These are phyloP conservation scores for Punica granatum DNA, from an alignment of 345 rosid species.

Conservation along the genomic window DNA sequence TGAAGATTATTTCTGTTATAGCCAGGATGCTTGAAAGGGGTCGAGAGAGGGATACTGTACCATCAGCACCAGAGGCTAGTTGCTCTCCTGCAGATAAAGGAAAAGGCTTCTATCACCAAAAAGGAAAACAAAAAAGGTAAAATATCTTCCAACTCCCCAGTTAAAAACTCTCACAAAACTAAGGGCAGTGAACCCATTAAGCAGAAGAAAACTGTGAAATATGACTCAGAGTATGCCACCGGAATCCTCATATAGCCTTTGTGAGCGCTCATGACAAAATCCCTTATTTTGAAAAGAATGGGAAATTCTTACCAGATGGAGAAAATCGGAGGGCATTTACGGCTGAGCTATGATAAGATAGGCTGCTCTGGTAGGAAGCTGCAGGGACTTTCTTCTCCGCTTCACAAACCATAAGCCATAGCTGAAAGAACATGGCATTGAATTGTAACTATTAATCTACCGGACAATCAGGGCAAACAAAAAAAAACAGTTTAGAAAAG, in stretches of 20 bases:
- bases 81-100: slow-evolving; percentile 54
- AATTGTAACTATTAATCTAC: neutral
- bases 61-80: slow-evolving; percentile 98
- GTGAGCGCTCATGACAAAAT: neutral
- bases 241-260: neutral
- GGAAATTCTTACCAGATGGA: slow-evolving; percentile 46
- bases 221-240: neutral
- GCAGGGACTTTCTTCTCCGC: slow-evolving; percentile 57
- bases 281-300: neutral
- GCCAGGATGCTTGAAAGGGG: neutral
- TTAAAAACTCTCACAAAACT: too few species aligned
- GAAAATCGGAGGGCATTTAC: slow-evolving; percentile 82
- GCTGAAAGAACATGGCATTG: slow-evolving; percentile 24
- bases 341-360: slow-evolving; percentile 71
- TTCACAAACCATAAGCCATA: slow-evolving; percentile 60
- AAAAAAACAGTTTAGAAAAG: too few species aligned
- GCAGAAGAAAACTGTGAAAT: neutral
- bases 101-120: neutral
- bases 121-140: neutral
- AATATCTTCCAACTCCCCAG: neutral
- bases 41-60: slow-evolving; percentile 27
- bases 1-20: neutral
- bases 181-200: too few species aligned
- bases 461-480: too few species aligned
- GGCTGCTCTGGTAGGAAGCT: slow-evolving; percentile 68